Base-by-base conservation (phyloP, 2,329 filamentous ascomycete species). In the Epichloe gansuensis region DNA sequence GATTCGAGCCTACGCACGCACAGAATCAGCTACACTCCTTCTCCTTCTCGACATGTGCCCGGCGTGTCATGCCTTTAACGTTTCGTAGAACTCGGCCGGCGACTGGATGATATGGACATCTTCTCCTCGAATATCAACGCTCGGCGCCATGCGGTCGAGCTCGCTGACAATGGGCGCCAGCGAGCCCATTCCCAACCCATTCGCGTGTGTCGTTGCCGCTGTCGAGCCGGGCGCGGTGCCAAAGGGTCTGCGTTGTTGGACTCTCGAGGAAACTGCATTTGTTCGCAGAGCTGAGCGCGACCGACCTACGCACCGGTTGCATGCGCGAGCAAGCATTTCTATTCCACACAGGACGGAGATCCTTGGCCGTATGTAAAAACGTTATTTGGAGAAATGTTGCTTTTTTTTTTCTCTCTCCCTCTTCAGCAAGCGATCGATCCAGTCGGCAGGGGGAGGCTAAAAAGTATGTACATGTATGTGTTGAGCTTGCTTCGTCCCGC, bases 41-140 rank as follows among this genome's bases (percentile, higher is more conserved):
- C 27, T 8, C 27, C 27, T 31, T 27, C 27, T 31, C 27, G 27
- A 31, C 7, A 31, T 9, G 27, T 44, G n/a, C 21, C 23, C 17
- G 27, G 34, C 31, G 8, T 27, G 34, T 47, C 6, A 15, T 56
- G 89, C 88, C 81, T 96, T 96, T 54, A 98, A 73, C 7, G 85
- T 88, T 59, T 86, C 82, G 68, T 96, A 98, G 65, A 98, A 98
- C 50, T 91, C 87, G n/a, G 79, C 70, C 0, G 93, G 93, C 2
- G 85, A 85, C 59, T 82, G 78, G 12, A 98, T 68, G 21, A 98
- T 84, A 11, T 78, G 75, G 48, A 98, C 85, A 53, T 91, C 81
- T 5, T 87, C 87, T 2, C 89, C 87, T 27, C 82, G 74, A 27
- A 98, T 75, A 64, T 90, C 87, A 60, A 98, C 95, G 44, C 87